Evolutionary conservation across 2,329 filamentous ascomycete genomes (phyloP), one percentile per base, ranked within the genome.

Genomic region (Aspergillus chevalieri): DNA sequence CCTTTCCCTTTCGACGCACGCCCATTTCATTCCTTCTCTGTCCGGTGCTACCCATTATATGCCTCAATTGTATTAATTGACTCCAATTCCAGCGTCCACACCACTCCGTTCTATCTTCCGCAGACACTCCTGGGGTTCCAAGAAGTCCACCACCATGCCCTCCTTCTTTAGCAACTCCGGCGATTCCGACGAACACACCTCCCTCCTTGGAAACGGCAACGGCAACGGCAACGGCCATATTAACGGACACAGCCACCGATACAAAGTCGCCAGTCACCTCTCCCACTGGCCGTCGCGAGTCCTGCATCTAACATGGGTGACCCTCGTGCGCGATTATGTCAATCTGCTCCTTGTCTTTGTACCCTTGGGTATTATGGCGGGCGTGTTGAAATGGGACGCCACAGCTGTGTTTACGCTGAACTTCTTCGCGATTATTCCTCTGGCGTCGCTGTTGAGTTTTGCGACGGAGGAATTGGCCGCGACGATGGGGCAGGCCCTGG

Each of bases 301-400:
- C 15, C 58, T 64, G 41, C 68, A 69, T 56, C 59, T 73, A 50
- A 72, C 70, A 7, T 75, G 70, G 66, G 57, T 66, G 48, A 73
- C 73, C 3, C 61, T 77, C n/a, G 61, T 66, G 21, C 73, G 71
- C 22, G 75, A 76, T 57, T 75, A 74, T 68, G 83, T 77, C 54
- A 85, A 85, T 58, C 62, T 84, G 45, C 66, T 85, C 17, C 74
- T 85, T 47, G 69, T 85, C 54, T 84, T 84, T 57, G 81, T 85
- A n/a, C 82, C 82, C 3, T 63, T 82, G 34, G 82, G 82, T 48
- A 85, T 85, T 57, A 62, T 82, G 44, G 71, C 82, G 22, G 80
- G 78, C 85, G 56, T 76, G 85, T 47, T 83, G 49, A 64, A 69
- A 19, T 80, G 79, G 75, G 72, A 77, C 56, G 76, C 81, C 1